Evolutionary conservation across 2,329 filamentous ascomycete genomes (phyloP).

Genomic region (Canariomyces notabilis): DNA sequence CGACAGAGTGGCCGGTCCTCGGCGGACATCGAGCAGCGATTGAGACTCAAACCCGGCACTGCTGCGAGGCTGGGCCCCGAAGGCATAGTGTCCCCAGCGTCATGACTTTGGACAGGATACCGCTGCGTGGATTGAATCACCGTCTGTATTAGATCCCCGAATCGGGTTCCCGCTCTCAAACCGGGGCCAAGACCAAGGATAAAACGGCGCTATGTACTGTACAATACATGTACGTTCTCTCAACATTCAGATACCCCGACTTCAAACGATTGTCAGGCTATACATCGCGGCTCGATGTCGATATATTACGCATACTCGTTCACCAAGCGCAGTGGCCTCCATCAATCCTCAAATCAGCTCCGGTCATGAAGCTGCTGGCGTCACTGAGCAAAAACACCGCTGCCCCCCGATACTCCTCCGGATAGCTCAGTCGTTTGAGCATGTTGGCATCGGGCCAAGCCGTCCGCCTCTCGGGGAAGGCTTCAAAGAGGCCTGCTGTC

Average conservation of each 20-base stretch:
- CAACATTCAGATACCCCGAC: constrained; percentile 15
- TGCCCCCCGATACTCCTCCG: constrained; percentile 66
- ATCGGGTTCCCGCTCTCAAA: not conserved
- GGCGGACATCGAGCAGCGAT: constrained; percentile 41
- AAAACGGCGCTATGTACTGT: constrained; percentile 12
- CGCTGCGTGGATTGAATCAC: not conserved
- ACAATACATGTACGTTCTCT: no score
- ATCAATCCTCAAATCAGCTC: constrained; percentile 63
- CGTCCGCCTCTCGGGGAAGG: constrained; percentile 61
- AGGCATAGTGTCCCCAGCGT: constrained; percentile 37
- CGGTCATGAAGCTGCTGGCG: constrained; percentile 67
- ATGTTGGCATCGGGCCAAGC: constrained; percentile 84
- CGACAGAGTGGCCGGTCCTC: constrained; percentile 36
- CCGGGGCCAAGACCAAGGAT: not conserved
- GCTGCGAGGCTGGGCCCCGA: constrained; percentile 40
- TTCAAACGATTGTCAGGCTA: not conserved
- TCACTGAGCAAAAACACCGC: constrained; percentile 64
- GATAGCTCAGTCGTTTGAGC: constrained; percentile 63
- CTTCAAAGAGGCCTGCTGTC: constrained; percentile 73
- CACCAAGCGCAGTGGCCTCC: constrained; percentile 63
- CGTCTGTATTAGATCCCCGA: not conserved
- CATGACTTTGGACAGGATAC: not conserved
- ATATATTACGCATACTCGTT: constrained; percentile 2
- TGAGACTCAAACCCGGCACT: constrained; percentile 43
- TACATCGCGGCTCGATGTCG: not conserved